Evolutionary conservation across 305 asterid species (phyloP).

Genomic region (Euphrasia arctica): DNA sequence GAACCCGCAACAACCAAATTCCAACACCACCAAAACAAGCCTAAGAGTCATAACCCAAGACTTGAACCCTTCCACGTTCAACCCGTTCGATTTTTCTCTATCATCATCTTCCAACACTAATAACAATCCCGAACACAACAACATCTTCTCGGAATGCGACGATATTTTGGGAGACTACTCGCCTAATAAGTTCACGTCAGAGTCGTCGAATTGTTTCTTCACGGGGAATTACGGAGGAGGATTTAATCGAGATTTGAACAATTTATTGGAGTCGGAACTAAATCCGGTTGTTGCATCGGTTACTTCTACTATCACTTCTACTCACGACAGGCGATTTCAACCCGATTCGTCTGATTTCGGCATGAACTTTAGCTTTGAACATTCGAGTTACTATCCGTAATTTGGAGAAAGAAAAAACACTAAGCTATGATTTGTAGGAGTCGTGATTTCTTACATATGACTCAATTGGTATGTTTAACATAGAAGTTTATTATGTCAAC

Average conservation of each 20-base stretch:
- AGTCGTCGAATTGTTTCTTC: slow-evolving; percentile 24
- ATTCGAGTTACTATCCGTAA: slow-evolving; percentile 35
- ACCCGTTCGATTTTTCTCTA: slow-evolving; percentile 27
- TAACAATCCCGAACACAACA: slow-evolving; percentile 25
- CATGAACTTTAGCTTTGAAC: slow-evolving; percentile 36
- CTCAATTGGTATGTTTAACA: no score
- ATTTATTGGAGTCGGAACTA: slow-evolving; percentile 30
- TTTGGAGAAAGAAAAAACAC: neutral
- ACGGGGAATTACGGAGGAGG: slow-evolving; percentile 26
- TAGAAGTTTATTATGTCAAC: neutral
- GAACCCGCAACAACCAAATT: slow-evolving; percentile 28
- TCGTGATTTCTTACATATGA: neutral
- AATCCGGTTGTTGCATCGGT: slow-evolving; percentile 30
- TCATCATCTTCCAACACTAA: slow-evolving; percentile 26
- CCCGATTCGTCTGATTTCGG: slow-evolving; percentile 39
- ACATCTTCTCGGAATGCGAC: slow-evolving; percentile 22
- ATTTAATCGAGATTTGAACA: slow-evolving; percentile 23
- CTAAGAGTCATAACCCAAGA: slow-evolving; percentile 34
- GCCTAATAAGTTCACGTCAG: neutral
- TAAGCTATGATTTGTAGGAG: neutral
- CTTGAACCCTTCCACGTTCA: slow-evolving; percentile 23
- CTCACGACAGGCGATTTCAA: slow-evolving; percentile 28
- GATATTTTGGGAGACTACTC: slow-evolving; percentile 24
- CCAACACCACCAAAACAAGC: slow-evolving; percentile 44
- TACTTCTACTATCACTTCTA: slow-evolving; percentile 33